phyloP scores from a whole-genome alignment of 768 basidiomycete genomes.

The Plicaturopsis crispa region DNA sequence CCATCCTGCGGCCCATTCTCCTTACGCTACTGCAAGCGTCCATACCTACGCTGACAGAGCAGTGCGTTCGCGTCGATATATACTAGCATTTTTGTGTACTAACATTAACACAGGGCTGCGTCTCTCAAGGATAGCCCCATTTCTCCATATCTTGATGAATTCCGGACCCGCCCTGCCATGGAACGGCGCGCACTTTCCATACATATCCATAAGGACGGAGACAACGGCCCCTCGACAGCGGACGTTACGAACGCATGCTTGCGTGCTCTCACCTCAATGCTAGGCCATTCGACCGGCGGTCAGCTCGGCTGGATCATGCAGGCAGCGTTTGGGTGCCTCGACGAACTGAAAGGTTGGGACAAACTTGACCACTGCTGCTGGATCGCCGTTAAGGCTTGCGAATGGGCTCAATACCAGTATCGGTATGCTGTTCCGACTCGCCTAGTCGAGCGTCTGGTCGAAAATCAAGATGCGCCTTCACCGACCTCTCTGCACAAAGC shows the following conservation, averaged over 20 bases:
- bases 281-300: conserved; percentile 67
- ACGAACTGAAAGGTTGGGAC: conserved; percentile 55
- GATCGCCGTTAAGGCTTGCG: conserved; percentile 69
- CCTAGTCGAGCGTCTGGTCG: conserved; percentile 69
- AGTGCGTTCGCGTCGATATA: conserved; percentile 37
- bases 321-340: conserved; percentile 63
- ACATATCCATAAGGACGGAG: conserved; percentile 82
- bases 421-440: conserved; percentile 84
- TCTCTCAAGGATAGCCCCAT: conserved; percentile 61
- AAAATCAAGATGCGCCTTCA: conserved; percentile 45
- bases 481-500: conserved; percentile 48
- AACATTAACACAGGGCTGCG: conserved; percentile 34
- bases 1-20: conserved; percentile 67
- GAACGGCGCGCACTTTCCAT: conserved; percentile 87
- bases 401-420: conserved; percentile 91
- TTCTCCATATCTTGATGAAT: conserved; percentile 80
- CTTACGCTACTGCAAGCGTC: conserved; percentile 59
- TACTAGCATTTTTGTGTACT: conserved; percentile 6
- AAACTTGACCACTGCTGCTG: conserved; percentile 71
- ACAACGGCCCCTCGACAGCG: conserved; percentile 65
- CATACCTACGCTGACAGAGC: conserved; percentile 50
- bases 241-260: conserved; percentile 76
- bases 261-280: conserved; percentile 60
- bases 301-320: conserved; percentile 72
- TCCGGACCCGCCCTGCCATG: conserved; percentile 67